These are phyloP conservation scores for Areca catechu DNA, from an alignment of 176 grass and related monocot genomes.

Conservation along the genomic window DNA sequence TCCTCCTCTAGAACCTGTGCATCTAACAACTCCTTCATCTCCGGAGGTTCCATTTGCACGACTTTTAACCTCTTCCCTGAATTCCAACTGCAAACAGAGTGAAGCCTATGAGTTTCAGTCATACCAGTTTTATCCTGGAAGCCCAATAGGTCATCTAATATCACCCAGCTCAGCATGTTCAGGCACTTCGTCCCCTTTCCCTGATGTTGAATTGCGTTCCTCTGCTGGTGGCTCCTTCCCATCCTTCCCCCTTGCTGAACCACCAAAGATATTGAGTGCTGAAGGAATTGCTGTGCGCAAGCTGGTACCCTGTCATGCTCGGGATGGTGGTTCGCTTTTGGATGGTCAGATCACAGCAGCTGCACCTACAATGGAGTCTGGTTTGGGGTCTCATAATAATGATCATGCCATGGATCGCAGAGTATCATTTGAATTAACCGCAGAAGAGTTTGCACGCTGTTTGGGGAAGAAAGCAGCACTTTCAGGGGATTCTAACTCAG, in stretches of 20 bases:
- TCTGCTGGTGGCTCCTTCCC: conserved; percentile 20
- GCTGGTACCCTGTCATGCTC: conserved; percentile 53
- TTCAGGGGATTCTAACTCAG: conserved; percentile 32
- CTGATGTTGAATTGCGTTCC: conserved; percentile 28
- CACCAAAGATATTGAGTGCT: conserved; percentile 62
- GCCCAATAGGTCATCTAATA: conserved; percentile 29
- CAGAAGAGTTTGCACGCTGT: conserved; percentile 81
- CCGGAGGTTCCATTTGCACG: conserved; percentile 80
- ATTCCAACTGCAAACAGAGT: conserved; percentile 6
- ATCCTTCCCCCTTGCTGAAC: conserved; percentile 44
- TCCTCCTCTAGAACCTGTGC: conserved; percentile 29
- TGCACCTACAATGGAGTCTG: conserved; percentile 53
- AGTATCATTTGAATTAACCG: conserved; percentile 84
- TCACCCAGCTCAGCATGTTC: conserved; percentile 39
- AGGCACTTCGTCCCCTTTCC: conserved; percentile 27
- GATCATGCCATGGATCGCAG: conserved; percentile 78
- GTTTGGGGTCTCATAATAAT: conserved; percentile 36
- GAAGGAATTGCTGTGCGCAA: conserved; percentile 57
- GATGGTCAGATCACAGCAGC: conserved; percentile 62
- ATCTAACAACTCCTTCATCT: conserved; percentile 49
- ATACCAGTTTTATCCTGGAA: conserved; percentile 42
- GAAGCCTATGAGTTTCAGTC: conserved; percentile 16
- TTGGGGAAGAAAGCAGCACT: conserved; percentile 67
- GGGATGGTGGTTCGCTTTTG: conserved; percentile 59
- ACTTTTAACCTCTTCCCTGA: conserved; percentile 26